Conservation (phyloP, 2,329 filamentous ascomycete species). For the Fusarium papillatum region DNA sequence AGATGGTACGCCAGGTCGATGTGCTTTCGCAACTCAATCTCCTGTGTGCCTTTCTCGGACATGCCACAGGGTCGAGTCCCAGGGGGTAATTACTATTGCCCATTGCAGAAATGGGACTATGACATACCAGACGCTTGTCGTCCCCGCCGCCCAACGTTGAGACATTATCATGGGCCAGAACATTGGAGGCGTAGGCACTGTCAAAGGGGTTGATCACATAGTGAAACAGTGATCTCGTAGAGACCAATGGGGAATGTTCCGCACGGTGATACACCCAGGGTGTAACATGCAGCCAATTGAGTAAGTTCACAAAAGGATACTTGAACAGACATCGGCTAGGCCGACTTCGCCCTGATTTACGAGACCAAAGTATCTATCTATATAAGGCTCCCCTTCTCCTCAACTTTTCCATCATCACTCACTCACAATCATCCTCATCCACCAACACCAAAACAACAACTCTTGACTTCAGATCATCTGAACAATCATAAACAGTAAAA, state of each 20-base stretch:
- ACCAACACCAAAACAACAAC: not conserved
- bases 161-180: not conserved
- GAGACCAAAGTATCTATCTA: not conserved
- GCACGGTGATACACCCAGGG: not conserved
- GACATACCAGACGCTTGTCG: slow-evolving; percentile 19
- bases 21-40: not conserved
- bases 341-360: fast-evolving
- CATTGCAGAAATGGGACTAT: not conserved
- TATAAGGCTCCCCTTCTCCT: not conserved
- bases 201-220: not conserved
- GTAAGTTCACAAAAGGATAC: fast-evolving
- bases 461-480: not conserved
- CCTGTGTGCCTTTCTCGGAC: not conserved
- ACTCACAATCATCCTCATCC: slow-evolving; percentile 2
- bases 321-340: fast-evolving
- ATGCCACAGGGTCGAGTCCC: not conserved
- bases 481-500: not conserved
- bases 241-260: not conserved
- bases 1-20: not conserved
- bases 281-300: fast-evolving
- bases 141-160: not conserved
- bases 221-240: not conserved
- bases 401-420: not conserved
- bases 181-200: not conserved
- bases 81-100: not conserved